Evolutionary conservation across 768 basidiomycete genomes (phyloP).

Genomic region (Phaeotremella skinneri): DNA sequence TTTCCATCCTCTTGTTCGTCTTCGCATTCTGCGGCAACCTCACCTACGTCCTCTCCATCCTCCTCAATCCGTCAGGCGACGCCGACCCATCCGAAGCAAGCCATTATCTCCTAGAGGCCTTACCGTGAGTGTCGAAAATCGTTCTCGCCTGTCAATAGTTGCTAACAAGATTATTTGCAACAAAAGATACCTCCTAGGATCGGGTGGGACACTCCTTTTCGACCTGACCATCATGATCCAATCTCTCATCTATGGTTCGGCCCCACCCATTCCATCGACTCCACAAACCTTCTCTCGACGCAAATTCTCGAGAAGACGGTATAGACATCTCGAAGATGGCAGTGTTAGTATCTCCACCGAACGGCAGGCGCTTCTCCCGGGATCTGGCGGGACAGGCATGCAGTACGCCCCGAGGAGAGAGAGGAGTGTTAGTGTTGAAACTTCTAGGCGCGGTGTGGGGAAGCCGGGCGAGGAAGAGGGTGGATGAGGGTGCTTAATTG

Average conservation of each 20-base stretch:
- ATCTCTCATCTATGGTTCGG: constrained; percentile 66
- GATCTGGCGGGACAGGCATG: background rate
- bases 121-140: constrained; percentile 66
- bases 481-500: background rate
- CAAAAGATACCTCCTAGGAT: constrained; percentile 74
- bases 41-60: constrained; percentile 86
- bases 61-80: constrained; percentile 63
- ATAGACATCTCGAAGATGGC: constrained; percentile 31
- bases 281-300: background rate
- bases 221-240: constrained; percentile 89
- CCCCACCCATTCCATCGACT: constrained; percentile 30
- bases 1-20: constrained; percentile 89
- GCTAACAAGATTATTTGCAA: background rate
- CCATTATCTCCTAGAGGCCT: constrained; percentile 71
- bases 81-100: constrained; percentile 59
- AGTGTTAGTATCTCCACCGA: constrained; percentile 2
- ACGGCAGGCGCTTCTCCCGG: constrained; percentile 19
- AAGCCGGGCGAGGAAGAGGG: constrained; percentile 1
- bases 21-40: constrained; percentile 91
- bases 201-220: constrained; percentile 87
- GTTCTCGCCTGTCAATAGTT: background rate
- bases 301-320: constrained; percentile 8
- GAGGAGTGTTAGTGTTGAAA: constrained; percentile 15
- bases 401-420: background rate
- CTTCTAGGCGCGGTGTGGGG: background rate